A percentile compares a stretch with the other conserved stretches of the same genome.
These are phyloP conservation scores for Cladosporium sp. DNA, from an alignment of 2,329 filamentous ascomycete genomes.

Conservation along the genomic window DNA sequence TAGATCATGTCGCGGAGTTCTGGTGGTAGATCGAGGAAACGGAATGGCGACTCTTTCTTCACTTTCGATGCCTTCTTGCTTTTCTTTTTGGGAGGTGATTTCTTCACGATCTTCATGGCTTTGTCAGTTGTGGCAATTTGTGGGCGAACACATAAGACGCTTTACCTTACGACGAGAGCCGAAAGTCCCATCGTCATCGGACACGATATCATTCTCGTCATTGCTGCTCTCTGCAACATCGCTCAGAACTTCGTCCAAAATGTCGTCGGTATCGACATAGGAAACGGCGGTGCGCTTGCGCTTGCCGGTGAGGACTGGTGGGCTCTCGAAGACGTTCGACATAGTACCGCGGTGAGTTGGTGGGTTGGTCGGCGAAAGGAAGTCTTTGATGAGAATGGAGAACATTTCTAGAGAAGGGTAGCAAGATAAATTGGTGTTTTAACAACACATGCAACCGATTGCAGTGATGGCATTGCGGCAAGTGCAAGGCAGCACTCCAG, in stretches of 20 bases:
- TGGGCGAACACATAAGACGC: too few species aligned
- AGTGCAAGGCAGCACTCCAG: too few species aligned
- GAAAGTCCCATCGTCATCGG: neutral
- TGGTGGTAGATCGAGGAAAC: slow-evolving; percentile 13
- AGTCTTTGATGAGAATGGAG: too few species aligned
- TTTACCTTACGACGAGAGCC: neutral
- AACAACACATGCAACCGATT: too few species aligned
- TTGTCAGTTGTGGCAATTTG: too few species aligned
- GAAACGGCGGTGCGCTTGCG: slow-evolving; percentile 27
- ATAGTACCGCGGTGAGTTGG: too few species aligned
- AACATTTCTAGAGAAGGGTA: too few species aligned
- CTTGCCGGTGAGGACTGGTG: slow-evolving; percentile 16
- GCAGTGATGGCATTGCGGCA: too few species aligned
- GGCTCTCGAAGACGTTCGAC: neutral
- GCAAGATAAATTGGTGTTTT: too few species aligned
- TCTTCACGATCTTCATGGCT: neutral
- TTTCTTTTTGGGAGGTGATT: neutral
- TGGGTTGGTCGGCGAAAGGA: too few species aligned
- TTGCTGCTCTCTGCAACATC: neutral
- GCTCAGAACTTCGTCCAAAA: neutral
- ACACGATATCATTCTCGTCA: neutral
- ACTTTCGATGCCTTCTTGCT: neutral
- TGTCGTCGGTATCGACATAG: slow-evolving; percentile 17
- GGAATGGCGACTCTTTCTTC: slow-evolving; percentile 11
- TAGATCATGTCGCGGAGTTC: slow-evolving; percentile 16